Base-by-base conservation (phyloP, 345 rosid species). In the Psidium friedrichsthalianum region DNA sequence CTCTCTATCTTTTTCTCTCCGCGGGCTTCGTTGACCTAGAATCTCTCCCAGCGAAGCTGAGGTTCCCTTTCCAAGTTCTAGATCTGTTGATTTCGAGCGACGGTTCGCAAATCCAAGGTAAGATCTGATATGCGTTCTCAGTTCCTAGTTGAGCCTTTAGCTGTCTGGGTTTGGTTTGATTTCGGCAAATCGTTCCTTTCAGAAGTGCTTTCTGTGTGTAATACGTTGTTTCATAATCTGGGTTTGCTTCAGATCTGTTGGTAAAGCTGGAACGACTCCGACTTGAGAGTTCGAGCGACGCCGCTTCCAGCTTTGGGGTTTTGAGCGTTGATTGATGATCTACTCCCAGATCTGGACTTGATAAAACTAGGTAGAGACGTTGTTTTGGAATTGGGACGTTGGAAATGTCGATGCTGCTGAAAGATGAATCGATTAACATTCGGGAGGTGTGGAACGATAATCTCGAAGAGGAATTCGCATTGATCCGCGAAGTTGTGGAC, bases 391-490 rank as follows among this genome's bases (percentile, higher is more conserved):
- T 32, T 40, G 24, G 78, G 78, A 32, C 78, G 78, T 32, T 22
- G 78, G 90, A 87, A 61, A 95, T 96, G 95, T 90, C 96, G 83
- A 76, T 88, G 86, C 56, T 88, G 86, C 89, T 90, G 20, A 96
- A 96, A 64, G 93, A 89, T 44, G 98, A 95, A 18, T 90, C 94
- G 22, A 91, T 96, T 84, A 89, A 89, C 40, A 95, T 96, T 69
- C 93, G 98, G 12, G 98, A 96, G 93, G 98, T 96, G 58, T 96
- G 98, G 98, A 91, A 89, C 84, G 96, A 96, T 69, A 96, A 96
- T 78, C 89, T 96, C 14, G 93, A 90, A 24, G 98, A 96, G 56
- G 98, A 96, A 85, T 93, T 96, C 87, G 89, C 87, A 51, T 86
- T 96, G 91, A 96, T 96, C 89, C 96, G 98, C 78, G 95, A 92